A percentile compares a stretch with the other conserved stretches of the same genome.
Conservation (phyloP, 495 filamentous ascomycete species). For the Talaromyces ruber region DNA sequence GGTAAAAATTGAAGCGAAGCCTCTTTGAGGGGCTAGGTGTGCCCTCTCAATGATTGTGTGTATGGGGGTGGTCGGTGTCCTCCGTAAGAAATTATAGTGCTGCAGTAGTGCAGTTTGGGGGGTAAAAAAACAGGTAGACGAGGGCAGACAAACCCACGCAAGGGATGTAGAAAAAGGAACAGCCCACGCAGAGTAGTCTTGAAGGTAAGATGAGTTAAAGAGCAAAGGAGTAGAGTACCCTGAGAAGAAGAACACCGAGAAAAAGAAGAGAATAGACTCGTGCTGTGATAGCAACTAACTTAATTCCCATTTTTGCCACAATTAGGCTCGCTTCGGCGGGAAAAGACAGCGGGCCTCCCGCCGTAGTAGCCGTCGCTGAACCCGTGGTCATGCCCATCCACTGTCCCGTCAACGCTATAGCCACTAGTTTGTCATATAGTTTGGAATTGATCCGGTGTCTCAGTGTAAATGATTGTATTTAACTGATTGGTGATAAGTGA, state of each 20-base stretch:
- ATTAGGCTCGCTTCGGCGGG: constrained; percentile 1
- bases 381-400: neutral
- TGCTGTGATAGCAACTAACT: neutral
- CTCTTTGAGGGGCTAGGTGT: neutral
- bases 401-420: neutral
- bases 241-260: neutral
- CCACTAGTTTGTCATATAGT: neutral
- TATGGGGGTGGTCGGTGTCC: neutral
- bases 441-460: neutral
- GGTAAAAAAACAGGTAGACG: constrained; percentile 4
- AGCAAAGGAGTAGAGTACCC: neutral
- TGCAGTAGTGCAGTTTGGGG: constrained; percentile 1
- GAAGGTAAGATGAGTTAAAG: neutral
- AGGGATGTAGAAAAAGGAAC: constrained; percentile 1
- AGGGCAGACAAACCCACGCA: constrained; percentile 11
- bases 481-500: neutral
- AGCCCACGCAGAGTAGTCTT: neutral
- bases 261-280: no score
- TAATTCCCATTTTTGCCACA: neutral
- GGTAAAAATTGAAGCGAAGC: neutral
- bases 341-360: neutral
- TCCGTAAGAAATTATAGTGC: neutral
- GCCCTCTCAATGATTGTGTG: neutral
- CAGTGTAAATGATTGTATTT: neutral
- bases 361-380: neutral